Evolutionary conservation across 805 yeast genomes (phyloP), one percentile per base, ranked within the genome.

Genomic region (Wickerhamiella australiensis): DNA sequence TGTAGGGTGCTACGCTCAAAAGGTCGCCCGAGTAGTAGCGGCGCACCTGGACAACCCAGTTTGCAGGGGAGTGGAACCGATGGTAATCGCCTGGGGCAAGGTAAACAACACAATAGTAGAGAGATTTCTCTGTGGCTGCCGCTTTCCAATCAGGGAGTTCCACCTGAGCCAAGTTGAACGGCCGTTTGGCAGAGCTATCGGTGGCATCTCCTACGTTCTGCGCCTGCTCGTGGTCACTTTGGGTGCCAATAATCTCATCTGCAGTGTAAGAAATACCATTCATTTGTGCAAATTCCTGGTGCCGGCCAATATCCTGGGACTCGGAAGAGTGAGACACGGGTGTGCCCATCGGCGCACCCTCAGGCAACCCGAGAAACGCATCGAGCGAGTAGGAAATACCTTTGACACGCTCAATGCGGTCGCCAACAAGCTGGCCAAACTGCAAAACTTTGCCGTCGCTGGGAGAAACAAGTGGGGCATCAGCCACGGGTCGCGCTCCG

Each of bases 11-110:
- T 12, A 92, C 99, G 9, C 95, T 83, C 66, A 81, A 92, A 44
- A 92, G 73, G 65, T 92, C 96, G 21, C 99, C 99, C 26, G 88
- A 84, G 62, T 90, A 92, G 67, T 92, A 96, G 54, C 97, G 82
- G 62, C 99, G 80, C 49, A 85, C 65, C 15, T 92, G 85, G 43
- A 94, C 80, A 18, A 92, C 96, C 99, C 99, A 92, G 62, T 84
- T 82, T 1, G 86, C 77, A 2, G 99, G 98, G 9, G 97, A 85
- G 64, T 92, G 99, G 68, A 82, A 92, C 54, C 94, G 81, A 66
- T 92, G 99, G 66, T 92, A 92, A 64, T 92, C 98, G 36, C 99
- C 99, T 0, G 99, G 99, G 0, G 97, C 96, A 49, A 92, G 72
- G 63, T 92, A 92, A 17, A 92, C 85, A 17, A 92, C 99, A 0